Evolutionary conservation across 257 asterid species (phyloP), one percentile per base, ranked within the genome.

Genomic region (Echites panduratus): DNA sequence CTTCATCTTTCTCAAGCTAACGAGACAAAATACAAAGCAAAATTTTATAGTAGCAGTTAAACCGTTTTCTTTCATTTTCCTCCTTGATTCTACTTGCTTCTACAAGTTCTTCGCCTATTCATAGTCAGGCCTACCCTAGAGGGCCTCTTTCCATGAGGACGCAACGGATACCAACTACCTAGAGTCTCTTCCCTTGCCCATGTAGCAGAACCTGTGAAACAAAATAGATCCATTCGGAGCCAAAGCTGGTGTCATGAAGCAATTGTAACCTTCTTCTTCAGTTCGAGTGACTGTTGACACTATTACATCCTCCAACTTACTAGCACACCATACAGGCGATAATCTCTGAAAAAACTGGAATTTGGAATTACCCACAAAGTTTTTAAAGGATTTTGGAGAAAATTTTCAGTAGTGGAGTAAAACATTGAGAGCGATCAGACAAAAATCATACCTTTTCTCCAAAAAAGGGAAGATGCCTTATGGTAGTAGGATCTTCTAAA

Each of bases 51-150:
- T 59, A 72, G 68, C 57, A 68, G 68, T 26, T 96, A 45, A 38
- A 92, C 99, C 99, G 98, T 85, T 95, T 95, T 89, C 97, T 87
- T 87, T 95, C 99, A 84, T 95, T 95, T 9, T 87, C 99, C 79
- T 95, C 98, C 86, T 95, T 98, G 26, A 89, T 87, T 65, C 97
- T 90, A 85, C 92, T 95, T 50, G 98, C 98, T 86, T 92, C 99
- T 73, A 92, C 96, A 70, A 95, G 84, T 77, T 92, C 98, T 81
- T 81, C 90, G 44, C 98, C 98, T 24, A n/a, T n/a, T n/a, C n/a
- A n/a, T 47, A 47, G 52, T 1, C 52, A 47, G 52, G 52, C 10
- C 1, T 12, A 10, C 12, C 52, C 1, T 47, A 2, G 52, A 47
- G 52, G 12, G 19, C 19, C 13, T 12, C 19, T 13, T 48, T 8